phyloP scores from a whole-genome alignment of 345 rosid genomes.

The Fremontodendron californicum region DNA sequence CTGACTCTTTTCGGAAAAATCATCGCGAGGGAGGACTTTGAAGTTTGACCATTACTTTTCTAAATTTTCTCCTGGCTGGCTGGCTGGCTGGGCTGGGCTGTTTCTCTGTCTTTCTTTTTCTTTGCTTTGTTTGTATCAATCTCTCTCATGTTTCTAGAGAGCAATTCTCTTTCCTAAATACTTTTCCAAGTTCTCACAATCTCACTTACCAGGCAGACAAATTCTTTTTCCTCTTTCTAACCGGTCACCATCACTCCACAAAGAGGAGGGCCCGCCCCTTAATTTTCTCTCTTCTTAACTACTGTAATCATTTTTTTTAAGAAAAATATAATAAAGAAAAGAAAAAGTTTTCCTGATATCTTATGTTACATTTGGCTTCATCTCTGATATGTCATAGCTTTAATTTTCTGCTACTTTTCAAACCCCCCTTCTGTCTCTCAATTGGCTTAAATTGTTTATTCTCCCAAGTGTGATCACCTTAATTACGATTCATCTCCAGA shows the following conservation, averaged over 20 bases:
- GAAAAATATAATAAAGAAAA: too few relatives aligned
- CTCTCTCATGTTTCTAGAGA: background rate
- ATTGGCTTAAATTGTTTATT: background rate
- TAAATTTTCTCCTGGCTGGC: slow-evolving; percentile 20
- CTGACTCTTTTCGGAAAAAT: slow-evolving; percentile 46
- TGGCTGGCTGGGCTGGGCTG: background rate
- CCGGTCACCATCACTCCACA: background rate
- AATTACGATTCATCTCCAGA: too few relatives aligned
- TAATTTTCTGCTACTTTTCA: background rate
- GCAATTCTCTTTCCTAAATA: slow-evolving; percentile 2
- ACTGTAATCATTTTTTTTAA: background rate
- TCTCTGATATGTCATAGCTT: too few relatives aligned
- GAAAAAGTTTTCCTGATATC: too few relatives aligned
- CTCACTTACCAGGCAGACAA: background rate
- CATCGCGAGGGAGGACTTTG: slow-evolving; percentile 43
- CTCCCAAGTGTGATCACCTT: background rate
- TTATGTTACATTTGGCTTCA: too few relatives aligned
- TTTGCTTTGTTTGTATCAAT: background rate
- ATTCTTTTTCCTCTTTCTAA: background rate
- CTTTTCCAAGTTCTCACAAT: slow-evolving; percentile 18
- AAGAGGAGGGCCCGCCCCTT: background rate
- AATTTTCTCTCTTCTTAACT: background rate
- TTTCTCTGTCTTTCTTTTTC: background rate
- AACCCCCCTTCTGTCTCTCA: background rate
- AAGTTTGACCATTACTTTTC: slow-evolving; percentile 28